These are phyloP conservation scores for Kuraishia molischiana DNA, from an alignment of 805 yeast genomes.

Conservation along the genomic window DNA sequence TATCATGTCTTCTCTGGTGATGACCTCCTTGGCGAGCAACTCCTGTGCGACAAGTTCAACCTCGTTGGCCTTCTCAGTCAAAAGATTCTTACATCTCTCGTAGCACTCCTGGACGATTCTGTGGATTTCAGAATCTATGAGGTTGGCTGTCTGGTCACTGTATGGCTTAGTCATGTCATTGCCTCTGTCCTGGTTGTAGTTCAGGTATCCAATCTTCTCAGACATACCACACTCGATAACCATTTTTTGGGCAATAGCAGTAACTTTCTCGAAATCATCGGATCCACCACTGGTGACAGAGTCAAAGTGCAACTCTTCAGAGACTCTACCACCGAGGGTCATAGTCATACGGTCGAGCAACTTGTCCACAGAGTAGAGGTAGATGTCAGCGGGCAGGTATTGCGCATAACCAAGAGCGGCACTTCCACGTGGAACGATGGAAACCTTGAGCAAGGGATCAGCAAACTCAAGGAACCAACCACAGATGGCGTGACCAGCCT, in stretches of 20 bases:
- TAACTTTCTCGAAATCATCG: constrained; percentile 88
- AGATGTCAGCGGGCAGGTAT: constrained; percentile 84
- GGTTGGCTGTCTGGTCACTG: constrained; percentile 60
- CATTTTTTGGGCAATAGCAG: constrained; percentile 85
- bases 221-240: constrained; percentile 86
- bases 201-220: constrained; percentile 56
- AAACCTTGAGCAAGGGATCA: constrained; percentile 87
- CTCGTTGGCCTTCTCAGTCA: constrained; percentile 47
- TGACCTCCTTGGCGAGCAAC: constrained; percentile 62
- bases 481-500: constrained; percentile 95
- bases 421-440: constrained; percentile 89
- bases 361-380: constrained; percentile 67
- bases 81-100: constrained; percentile 43
- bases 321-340: constrained; percentile 88
- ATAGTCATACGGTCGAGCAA: constrained; percentile 81
- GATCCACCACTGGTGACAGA: constrained; percentile 89
- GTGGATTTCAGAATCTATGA: constrained; percentile 63
- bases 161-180: constrained; percentile 50
- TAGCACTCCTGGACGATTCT: constrained; percentile 59
- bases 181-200: constrained; percentile 39
- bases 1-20: constrained; percentile 75
- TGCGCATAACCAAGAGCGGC: constrained; percentile 97
- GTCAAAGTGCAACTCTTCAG: constrained; percentile 81
- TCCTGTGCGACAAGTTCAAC: constrained; percentile 70
- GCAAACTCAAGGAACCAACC: constrained; percentile 89